These are phyloP conservation scores for Colletotrichum lindemuthianum DNA, from an alignment of 2,329 filamentous ascomycete species.

Conservation along the genomic window DNA sequence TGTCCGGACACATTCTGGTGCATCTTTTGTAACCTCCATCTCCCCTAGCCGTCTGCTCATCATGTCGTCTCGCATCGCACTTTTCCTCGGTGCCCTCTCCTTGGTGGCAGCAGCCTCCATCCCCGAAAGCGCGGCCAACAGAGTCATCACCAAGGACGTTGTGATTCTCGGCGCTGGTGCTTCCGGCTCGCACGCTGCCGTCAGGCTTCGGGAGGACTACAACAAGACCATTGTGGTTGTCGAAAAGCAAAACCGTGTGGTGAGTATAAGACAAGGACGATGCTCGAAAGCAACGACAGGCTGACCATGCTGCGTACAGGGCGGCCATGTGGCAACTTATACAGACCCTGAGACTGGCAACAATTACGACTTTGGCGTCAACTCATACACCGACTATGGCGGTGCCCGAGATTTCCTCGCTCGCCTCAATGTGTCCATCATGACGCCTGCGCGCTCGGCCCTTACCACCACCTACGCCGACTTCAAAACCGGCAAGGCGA, in stretches of 20 bases:
- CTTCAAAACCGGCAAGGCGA: constrained; percentile 47
- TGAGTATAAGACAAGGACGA: constrained; percentile 34
- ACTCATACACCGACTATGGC: constrained; percentile 49
- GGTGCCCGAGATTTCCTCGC: constrained; percentile 55
- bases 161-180: constrained; percentile 50
- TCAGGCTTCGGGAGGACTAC: constrained; percentile 48
- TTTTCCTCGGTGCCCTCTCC: not conserved
- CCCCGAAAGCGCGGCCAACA: constrained; percentile 1
- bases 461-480: constrained; percentile 47
- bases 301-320: constrained; percentile 43
- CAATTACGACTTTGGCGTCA: constrained; percentile 49
- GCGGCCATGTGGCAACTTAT: constrained; percentile 61
- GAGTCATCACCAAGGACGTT: constrained; percentile 44
- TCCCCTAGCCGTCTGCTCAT: not conserved
- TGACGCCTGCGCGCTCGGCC: constrained; percentile 38
- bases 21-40: too few species aligned
- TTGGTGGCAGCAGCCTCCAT: not conserved
- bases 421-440: constrained; percentile 51
- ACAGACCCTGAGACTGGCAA: constrained; percentile 50
- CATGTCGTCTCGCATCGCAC: not conserved
- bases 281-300: constrained; percentile 7
- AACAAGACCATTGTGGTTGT: constrained; percentile 47
- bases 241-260: constrained; percentile 46
- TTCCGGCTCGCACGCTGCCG: constrained; percentile 49
- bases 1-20: too few species aligned